Base-by-base conservation (phyloP, 352 stramenopile species). In the Pythium myriotylum region DNA sequence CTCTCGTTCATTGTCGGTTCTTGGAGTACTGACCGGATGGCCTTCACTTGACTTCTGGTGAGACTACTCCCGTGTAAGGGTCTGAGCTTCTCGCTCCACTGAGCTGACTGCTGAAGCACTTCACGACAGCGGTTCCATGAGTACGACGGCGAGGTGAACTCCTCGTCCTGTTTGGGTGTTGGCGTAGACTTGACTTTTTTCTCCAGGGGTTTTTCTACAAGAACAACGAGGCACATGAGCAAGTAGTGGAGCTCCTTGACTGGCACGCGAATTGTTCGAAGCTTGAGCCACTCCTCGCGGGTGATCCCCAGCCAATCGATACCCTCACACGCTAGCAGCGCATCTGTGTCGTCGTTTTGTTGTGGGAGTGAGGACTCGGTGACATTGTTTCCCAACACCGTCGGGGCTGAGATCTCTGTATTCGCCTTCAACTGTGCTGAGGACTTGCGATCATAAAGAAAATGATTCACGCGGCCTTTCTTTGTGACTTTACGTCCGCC, bases 181-280 rank as follows among this genome's bases (percentile, higher is more conserved):
- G 73, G 70, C 35, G 77, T 73, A 4, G 49, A 65, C 42, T 77
- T 79, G 14, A 46, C 48, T 3, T 70, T 50, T 41, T 74, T 73
- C 50, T 85, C 73, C 3, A 72, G 59, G 2, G 81, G 71, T n/a
- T 71, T 77, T 17, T 91, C 74, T 7, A 91, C 54, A 20, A 93
- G 57, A 3, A 90, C 62, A n/a, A 86, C 72, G 39, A 93, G 67
- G 51, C 81, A 91, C 76, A 93, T 89, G 66, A 91, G 82, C 4
- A 93, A 68, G 45, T 81, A 88, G 48, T 93, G 84, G 14, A 93
- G 68, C 70, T 91, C 84, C 51, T 77, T 79, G 9, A 86, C 68
- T 4, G 81, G 81, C 0, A 89, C 73, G 8, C 81, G 84, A 29
- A 91, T 88, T 37, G 67, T 69, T 10, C 79, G 77, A 37, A 93